Base-by-base conservation (phyloP, 192 early-diverging fungal species). In the Umbelopsis vinacea region DNA sequence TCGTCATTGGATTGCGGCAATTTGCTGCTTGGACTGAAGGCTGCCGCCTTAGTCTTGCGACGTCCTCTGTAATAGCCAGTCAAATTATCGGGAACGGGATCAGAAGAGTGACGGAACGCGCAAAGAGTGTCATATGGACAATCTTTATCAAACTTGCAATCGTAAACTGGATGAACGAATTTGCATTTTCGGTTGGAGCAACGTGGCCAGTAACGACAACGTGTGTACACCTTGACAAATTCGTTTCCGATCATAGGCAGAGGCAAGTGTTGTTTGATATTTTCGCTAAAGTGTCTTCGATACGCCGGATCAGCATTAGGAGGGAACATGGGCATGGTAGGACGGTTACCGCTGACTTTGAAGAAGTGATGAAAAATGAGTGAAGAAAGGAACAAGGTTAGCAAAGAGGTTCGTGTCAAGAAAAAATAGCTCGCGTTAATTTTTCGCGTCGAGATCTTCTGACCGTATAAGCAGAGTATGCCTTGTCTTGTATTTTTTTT, bases 151-250 rank as follows among this genome's bases (percentile, higher is more conserved):
- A 63, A 33, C 19, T 63, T 63, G 29, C 57, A 63, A 29, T 63
- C 29, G 33, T 63, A 63, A 35, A 63, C 57, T 3, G 57, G 57
- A 35, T 63, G 57, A n/a, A 63, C 57, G 29, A 63, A 63, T 35
- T 63, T 63, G 57, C 57, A 63, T 38, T 63, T 63, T 37, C 57
- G 57, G 35, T 63, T 63, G 12, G 57, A 63, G 17, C 57, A 63
- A 14, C 57, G 57, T 15, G 57, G 57, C 57, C 57, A 63, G 35
- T 63, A 63, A 3, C 57, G 57, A 37, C 57, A 63, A 3, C 57
- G 26, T 37, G 57, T 63, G 57, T 63, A 63, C 6, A 63, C 57
- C 19, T 63, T 63, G 57, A 63, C 57, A 29, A 37, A 37, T n/a
- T 63, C 57, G 33, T 63, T 63, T 8, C 57, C 57, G 26, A 63